phyloP scores from a whole-genome alignment of 345 rosid species.

The Streptanthus diversifolius region DNA sequence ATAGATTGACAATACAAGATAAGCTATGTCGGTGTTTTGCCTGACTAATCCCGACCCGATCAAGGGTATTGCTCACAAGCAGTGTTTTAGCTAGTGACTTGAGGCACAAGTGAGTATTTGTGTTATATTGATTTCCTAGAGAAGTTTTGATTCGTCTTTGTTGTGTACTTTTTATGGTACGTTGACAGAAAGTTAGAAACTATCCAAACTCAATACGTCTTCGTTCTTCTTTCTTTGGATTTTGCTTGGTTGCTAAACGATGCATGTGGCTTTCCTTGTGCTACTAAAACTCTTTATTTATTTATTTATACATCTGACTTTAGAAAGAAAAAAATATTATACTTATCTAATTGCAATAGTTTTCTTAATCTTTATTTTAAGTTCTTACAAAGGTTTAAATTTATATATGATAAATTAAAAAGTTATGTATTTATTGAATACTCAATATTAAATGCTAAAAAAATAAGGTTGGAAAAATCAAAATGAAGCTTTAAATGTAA shows the following conservation, averaged over 20 bases:
- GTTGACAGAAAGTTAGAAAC: constrained; percentile 11
- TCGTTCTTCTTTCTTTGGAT: background rate
- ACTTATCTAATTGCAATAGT: too few species aligned
- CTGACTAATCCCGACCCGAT: background rate
- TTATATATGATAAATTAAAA: background rate
- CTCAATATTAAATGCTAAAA: background rate
- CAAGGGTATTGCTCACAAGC: background rate
- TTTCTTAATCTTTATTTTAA: too few species aligned
- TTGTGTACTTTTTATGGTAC: background rate
- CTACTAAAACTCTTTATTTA: constrained; percentile 16
- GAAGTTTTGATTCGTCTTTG: background rate
- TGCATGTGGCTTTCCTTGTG: constrained; percentile 27
- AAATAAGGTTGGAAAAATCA: background rate
- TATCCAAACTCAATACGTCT: background rate
- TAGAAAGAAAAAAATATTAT: background rate
- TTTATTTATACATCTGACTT: background rate
- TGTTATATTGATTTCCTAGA: background rate
- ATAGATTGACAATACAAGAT: background rate
- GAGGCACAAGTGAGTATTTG: background rate
- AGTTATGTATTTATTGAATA: background rate
- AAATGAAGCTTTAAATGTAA: background rate
- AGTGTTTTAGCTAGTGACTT: background rate
- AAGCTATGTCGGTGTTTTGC: background rate
- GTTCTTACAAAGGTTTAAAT: too few species aligned
- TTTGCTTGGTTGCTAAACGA: constrained; percentile 22